Percentiles rank a stretch among this genome's conserved stretches.
These are phyloP conservation scores for Pinus albicaulis DNA, from an alignment of 75 land plant genomes.

Conservation along the genomic window DNA sequence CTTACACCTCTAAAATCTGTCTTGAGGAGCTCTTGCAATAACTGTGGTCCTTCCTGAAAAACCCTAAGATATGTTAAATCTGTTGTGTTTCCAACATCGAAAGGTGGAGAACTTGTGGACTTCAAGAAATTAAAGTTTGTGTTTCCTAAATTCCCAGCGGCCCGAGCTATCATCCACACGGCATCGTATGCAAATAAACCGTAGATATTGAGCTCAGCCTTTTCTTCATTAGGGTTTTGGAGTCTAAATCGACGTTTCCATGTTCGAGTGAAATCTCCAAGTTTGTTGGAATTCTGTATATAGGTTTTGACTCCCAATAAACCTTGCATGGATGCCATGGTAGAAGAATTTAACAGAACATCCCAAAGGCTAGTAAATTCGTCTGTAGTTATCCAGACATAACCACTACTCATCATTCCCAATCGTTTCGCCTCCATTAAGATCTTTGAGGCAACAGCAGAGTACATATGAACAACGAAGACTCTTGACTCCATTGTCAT, in stretches of 20 bases:
- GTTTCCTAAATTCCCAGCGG: neutral
- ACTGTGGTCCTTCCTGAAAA: conserved; percentile 8
- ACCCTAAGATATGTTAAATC: neutral
- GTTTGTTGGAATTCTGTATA: conserved; percentile 24
- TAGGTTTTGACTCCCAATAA: neutral
- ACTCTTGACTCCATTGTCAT: conserved; percentile 45
- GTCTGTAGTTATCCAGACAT: conserved; percentile 51
- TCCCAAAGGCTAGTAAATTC: conserved; percentile 7
- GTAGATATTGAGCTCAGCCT: conserved; percentile 15
- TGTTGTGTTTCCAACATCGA: too few species aligned
- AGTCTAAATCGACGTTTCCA: conserved; percentile 25
- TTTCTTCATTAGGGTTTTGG: neutral
- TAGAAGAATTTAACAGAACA: neutral
- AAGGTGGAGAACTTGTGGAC: neutral
- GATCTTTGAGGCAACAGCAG: conserved; percentile 13
- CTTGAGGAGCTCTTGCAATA: conserved; percentile 5
- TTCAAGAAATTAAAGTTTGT: neutral
- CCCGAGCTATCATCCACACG: conserved; percentile 20
- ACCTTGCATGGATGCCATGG: neutral
- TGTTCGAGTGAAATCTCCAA: conserved; percentile 17
- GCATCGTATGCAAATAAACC: conserved; percentile 57
- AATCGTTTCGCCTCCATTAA: conserved; percentile 31
- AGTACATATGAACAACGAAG: conserved; percentile 37
- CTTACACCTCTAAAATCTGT: conserved; percentile 10
- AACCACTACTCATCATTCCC: conserved; percentile 43